Evolutionary conservation across 176 grass and related monocot genomes (phyloP).

Genomic region (Themeda triandra): DNA sequence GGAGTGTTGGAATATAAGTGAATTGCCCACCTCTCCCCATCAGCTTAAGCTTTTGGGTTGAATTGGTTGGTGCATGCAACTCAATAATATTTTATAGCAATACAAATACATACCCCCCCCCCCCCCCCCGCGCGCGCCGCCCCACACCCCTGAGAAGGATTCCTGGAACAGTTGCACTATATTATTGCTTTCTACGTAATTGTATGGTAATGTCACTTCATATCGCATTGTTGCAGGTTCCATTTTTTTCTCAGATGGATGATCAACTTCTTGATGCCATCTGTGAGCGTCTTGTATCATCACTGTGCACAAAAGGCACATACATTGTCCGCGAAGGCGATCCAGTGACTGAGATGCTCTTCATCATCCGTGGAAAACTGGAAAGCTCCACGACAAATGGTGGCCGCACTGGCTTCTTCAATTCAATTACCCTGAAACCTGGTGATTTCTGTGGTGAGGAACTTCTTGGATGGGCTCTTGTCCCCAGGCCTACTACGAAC

Average conservation of each 20-base stretch:
- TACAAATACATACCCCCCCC: neutral
- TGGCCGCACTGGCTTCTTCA: slow-evolving; percentile 88
- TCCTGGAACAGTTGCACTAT: neutral
- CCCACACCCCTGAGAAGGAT: too few species aligned
- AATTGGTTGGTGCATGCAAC: too few species aligned
- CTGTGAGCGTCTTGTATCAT: slow-evolving; percentile 89
- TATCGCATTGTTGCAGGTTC: slow-evolving; percentile 53
- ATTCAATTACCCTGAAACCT: slow-evolving; percentile 67
- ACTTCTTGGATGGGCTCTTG: slow-evolving; percentile 90
- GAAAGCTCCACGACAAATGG: slow-evolving; percentile 96
- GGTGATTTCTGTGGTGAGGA: slow-evolving; percentile 92
- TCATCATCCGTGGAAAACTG: slow-evolving; percentile 91
- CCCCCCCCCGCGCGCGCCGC: too few species aligned
- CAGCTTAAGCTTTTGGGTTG: too few species aligned
- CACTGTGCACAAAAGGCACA: slow-evolving; percentile 79
- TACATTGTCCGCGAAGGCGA: slow-evolving; percentile 94
- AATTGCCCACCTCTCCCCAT: too few species aligned
- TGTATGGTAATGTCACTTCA: neutral
- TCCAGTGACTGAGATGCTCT: slow-evolving; percentile 95
- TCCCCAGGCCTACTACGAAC: slow-evolving; percentile 65
- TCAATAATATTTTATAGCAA: slow-evolving; percentile 11
- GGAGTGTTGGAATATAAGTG: too few species aligned
- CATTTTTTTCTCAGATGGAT: slow-evolving; percentile 96
- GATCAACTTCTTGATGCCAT: slow-evolving; percentile 89
- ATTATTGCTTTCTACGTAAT: neutral